Evolutionary conservation across 2,329 filamentous ascomycete genomes (phyloP).

Genomic region (Ophioceras dolichostomum): DNA sequence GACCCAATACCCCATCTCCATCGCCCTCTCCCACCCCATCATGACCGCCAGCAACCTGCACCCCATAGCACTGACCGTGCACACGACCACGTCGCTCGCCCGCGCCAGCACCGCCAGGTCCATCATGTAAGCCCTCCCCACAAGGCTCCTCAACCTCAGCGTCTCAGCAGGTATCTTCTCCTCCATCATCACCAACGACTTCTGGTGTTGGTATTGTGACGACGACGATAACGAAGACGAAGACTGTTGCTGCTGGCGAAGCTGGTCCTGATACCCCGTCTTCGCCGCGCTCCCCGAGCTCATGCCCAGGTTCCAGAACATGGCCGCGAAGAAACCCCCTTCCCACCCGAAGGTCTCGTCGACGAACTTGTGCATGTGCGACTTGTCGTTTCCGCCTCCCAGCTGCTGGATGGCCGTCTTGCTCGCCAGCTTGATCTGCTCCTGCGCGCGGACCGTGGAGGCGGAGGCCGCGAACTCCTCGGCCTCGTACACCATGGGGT

Average conservation of each 20-base stretch:
- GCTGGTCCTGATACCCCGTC: no score
- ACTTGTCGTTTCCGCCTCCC: slow-evolving; percentile 21
- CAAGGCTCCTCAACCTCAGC: slow-evolving; percentile 57
- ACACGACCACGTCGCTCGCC: slow-evolving; percentile 60
- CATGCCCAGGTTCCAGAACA: slow-evolving; percentile 71
- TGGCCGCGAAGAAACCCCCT: slow-evolving; percentile 69
- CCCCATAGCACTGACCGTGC: slow-evolving; percentile 59
- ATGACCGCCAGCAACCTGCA: slow-evolving; percentile 72
- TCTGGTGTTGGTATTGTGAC: slow-evolving; percentile 7
- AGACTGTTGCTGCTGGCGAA: background rate
- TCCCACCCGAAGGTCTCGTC: slow-evolving; percentile 78
- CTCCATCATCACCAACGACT: no score
- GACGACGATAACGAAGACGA: background rate
- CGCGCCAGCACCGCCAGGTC: slow-evolving; percentile 64
- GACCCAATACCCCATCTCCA: slow-evolving; percentile 51
- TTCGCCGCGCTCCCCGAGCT: slow-evolving; percentile 21
- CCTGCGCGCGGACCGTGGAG: slow-evolving; percentile 63
- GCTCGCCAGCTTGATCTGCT: slow-evolving; percentile 62
- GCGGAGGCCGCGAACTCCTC: slow-evolving; percentile 44
- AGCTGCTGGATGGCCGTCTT: slow-evolving; percentile 35
- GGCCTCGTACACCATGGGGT: slow-evolving; percentile 60
- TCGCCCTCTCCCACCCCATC: slow-evolving; percentile 68
- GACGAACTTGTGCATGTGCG: slow-evolving; percentile 51
- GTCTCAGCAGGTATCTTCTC: no score
- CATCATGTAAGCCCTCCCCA: slow-evolving; percentile 71